phyloP scores from a whole-genome alignment of 106 monocot genomes.

The Cymbidium sinense region DNA sequence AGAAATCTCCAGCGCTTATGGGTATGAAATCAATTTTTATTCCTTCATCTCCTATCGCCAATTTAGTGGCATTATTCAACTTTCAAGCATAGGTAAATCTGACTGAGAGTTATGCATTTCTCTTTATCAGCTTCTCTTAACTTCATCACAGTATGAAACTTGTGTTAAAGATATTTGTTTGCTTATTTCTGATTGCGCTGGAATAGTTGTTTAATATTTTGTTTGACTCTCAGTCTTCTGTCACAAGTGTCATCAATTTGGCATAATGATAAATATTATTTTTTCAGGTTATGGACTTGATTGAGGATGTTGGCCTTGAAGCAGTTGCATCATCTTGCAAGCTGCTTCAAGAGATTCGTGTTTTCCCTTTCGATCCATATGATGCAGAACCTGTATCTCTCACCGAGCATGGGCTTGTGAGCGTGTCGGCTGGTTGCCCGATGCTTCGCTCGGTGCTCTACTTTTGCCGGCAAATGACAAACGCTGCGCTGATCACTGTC shows the following conservation, averaged over 20 bases:
- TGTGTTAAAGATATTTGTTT: background rate
- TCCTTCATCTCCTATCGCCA: background rate
- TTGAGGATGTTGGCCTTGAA: slow-evolving; percentile 74
- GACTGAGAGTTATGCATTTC: background rate
- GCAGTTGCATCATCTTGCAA: slow-evolving; percentile 72
- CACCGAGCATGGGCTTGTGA: slow-evolving; percentile 56
- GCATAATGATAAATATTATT: background rate
- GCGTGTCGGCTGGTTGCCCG: slow-evolving; percentile 54
- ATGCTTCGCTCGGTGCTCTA: slow-evolving; percentile 61
- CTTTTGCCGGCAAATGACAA: slow-evolving; percentile 79
- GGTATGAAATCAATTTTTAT: slow-evolving; percentile 28
- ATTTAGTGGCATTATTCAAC: background rate
- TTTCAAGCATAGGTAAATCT: background rate
- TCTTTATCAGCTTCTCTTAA: background rate
- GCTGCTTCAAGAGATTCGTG: slow-evolving; percentile 64
- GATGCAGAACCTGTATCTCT: slow-evolving; percentile 40
- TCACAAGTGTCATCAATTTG: background rate
- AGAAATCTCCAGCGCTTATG: slow-evolving; percentile 55
- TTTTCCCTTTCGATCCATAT: slow-evolving; percentile 78
- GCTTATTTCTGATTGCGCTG: background rate
- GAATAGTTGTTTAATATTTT: background rate
- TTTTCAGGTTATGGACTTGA: slow-evolving; percentile 71
- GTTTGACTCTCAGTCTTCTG: background rate
- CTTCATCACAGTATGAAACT: too few relatives aligned
- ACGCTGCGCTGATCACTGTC: slow-evolving; percentile 49